Percentiles rank a stretch among this genome's conserved stretches.
These are phyloP conservation scores for Claviceps quebecensis DNA, from an alignment of 2,329 filamentous ascomycete species.

Conservation along the genomic window DNA sequence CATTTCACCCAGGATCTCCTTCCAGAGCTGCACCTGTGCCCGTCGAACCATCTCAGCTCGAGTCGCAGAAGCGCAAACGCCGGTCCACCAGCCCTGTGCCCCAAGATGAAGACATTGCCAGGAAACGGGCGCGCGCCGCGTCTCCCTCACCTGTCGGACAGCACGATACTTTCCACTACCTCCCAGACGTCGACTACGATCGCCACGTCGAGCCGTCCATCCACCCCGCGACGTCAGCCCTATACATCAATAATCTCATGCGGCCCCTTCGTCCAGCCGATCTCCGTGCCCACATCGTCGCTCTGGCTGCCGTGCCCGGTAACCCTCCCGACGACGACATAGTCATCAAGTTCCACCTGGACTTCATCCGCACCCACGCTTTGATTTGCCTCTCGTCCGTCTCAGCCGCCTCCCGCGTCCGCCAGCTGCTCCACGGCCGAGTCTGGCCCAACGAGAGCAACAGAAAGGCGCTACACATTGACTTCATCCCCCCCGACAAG, in stretches of 20 bases:
- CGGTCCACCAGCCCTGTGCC: conserved; percentile 49
- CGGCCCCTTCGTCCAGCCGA: conserved; percentile 59
- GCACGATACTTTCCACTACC: neutral
- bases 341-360: conserved; percentile 61
- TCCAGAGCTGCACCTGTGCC: conserved; percentile 3
- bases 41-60: conserved; percentile 12
- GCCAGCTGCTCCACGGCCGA: conserved; percentile 59
- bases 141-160: neutral
- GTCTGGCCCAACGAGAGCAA: conserved; percentile 82
- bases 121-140: conserved; percentile 38
- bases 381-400: conserved; percentile 60
- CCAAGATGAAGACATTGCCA: conserved; percentile 33
- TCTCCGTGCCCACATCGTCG: conserved; percentile 54
- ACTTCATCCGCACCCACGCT: conserved; percentile 76
- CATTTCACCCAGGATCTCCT: neutral
- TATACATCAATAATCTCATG: conserved; percentile 88
- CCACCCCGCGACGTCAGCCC: conserved; percentile 58
- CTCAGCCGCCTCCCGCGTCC: conserved; percentile 61
- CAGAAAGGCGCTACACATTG: conserved; percentile 72
- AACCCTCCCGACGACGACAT: conserved; percentile 35
- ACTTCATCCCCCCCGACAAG: conserved; percentile 71
- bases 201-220: conserved; percentile 38
- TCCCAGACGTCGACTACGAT: conserved; percentile 19
- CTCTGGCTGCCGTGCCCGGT: conserved; percentile 48
- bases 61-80: conserved; percentile 52